Evolutionary conservation across 2,329 filamentous ascomycete genomes (phyloP), one percentile per base, ranked within the genome.

Genomic region (Cytospora leucostoma): DNA sequence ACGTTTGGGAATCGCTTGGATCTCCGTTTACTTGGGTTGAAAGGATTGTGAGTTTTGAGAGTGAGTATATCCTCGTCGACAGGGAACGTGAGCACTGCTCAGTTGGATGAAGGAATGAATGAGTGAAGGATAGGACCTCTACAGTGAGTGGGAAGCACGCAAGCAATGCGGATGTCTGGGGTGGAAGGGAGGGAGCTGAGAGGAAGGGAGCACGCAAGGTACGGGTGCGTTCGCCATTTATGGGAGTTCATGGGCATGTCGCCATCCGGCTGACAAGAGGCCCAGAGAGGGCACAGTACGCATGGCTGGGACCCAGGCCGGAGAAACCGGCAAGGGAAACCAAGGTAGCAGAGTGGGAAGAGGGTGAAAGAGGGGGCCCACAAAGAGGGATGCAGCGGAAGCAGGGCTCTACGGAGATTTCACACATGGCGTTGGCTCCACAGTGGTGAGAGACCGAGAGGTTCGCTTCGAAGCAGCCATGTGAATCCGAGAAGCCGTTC

Each of bases 41-140:
- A 54, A 55, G 58, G 37, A 61, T 51, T 51, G 58, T 55, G 37
- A 21, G 32, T 61, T 50, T 47, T 55, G 58, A 61, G 51, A 55
- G 35, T 33, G 51, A 21, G 44, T 55, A 11, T 49, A 33, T 62
- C 50, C 27, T 57, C 35, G 54, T 62, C 40, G 57, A 56, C 63
- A 53, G 51, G 56, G 60, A 65, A 63, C 44, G 55, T 55, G 60
- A 65, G 63, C 63, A 65, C 63, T 65, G 63, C 63, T 65, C 60
- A 47, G n/a, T 65, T 15, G n/a, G 32, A 60, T 40, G 52, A 65
- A 65, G 37, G 60, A 64, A 64, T 10, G 62, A 65, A 65, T 60
- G 60, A 54, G 60, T 60, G 60, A 63, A 59, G 56, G 35, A 51
- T 27, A 50, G 40, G 12, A 47, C 40, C 38, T 63, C 44, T 27